These are phyloP conservation scores for Boletellus dicymbophilus DNA, from an alignment of 1,284 basidiomycete species.

Conservation along the genomic window DNA sequence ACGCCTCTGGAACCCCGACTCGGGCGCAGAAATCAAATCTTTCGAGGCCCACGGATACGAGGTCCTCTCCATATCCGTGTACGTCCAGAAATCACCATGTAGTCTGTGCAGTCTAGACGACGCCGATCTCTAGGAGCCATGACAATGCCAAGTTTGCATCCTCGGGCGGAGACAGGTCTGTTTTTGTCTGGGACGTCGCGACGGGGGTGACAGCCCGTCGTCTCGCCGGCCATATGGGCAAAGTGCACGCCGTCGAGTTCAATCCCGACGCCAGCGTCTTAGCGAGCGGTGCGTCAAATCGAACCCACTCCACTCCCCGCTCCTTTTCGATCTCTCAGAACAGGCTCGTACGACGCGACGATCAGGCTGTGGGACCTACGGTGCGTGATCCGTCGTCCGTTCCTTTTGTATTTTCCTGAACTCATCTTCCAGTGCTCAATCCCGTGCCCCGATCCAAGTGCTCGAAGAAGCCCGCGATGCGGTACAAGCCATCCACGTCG, in stretches of 20 bases:
- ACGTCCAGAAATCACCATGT: constrained; percentile 30
- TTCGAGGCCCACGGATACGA: constrained; percentile 95
- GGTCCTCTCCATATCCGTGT: constrained; percentile 90
- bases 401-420: neutral
- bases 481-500: constrained; percentile 78
- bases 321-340: neutral
- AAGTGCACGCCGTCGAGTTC: constrained; percentile 90
- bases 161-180: constrained; percentile 89
- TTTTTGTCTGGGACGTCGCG: constrained; percentile 96
- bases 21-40: constrained; percentile 86
- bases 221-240: constrained; percentile 86
- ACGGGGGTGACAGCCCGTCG: constrained; percentile 82
- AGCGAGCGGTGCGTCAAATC: constrained; percentile 71
- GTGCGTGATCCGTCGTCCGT: too few species aligned
- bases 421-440: constrained; percentile 61
- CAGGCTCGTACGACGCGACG: constrained; percentile 87
- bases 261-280: constrained; percentile 84
- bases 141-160: constrained; percentile 96
- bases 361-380: constrained; percentile 89
- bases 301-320: too few species aligned
- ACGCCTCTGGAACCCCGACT: constrained; percentile 87
- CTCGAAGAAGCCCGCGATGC: constrained; percentile 91
- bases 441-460: constrained; percentile 85
- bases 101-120: neutral
- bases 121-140: constrained; percentile 59